phyloP scores from a whole-genome alignment of 2,329 filamentous ascomycete genomes.

The Claviceps sp. region DNA sequence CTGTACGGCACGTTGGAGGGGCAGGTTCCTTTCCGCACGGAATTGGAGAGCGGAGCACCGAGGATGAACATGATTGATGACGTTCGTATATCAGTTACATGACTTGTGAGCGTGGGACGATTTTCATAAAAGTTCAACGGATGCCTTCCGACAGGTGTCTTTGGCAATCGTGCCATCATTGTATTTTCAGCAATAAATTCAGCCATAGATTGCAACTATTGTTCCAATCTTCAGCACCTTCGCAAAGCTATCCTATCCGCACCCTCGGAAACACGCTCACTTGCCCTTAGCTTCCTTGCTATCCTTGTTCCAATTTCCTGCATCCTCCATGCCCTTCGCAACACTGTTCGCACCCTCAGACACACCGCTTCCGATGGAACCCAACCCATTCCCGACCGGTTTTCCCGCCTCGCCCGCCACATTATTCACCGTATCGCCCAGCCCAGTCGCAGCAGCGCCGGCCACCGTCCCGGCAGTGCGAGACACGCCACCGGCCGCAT shows the following conservation, averaged over 20 bases:
- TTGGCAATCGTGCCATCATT: neutral
- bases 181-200: neutral
- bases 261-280: neutral
- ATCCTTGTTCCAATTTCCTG: slow-evolving; percentile 40
- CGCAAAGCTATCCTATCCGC: slow-evolving; percentile 23
- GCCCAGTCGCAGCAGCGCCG: slow-evolving; percentile 40
- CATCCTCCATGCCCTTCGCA: slow-evolving; percentile 42
- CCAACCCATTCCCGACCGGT: slow-evolving; percentile 41
- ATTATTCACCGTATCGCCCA: slow-evolving; percentile 41
- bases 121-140: neutral
- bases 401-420: slow-evolving; percentile 40
- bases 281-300: too few relatives aligned
- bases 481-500: slow-evolving; percentile 26
- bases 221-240: slow-evolving; percentile 46
- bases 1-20: neutral
- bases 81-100: neutral
- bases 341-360: slow-evolving; percentile 35
- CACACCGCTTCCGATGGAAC: slow-evolving; percentile 38
- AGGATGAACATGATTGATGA: neutral
- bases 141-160: neutral
- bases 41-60: neutral
- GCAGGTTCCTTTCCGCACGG: neutral
- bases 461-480: slow-evolving; percentile 28
- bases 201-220: slow-evolving; percentile 8
- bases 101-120: neutral